Percentiles rank a stretch among this genome's conserved stretches.
Evolutionary conservation across 1,284 basidiomycete genomes (phyloP).

Genomic region (Schizophyllum commune): DNA sequence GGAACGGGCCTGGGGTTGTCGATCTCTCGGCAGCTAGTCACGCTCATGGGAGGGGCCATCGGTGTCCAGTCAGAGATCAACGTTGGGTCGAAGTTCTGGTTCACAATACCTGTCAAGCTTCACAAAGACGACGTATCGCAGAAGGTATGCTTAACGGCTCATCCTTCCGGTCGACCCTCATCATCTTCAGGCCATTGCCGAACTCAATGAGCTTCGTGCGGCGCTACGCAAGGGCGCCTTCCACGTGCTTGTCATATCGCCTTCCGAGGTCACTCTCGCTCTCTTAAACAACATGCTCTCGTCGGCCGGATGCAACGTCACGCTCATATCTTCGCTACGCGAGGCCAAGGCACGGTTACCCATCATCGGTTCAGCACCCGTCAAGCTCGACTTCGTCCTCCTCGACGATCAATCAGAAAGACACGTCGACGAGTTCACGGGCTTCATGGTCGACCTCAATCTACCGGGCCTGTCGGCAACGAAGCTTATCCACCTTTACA

Average conservation of each 20-base stretch:
- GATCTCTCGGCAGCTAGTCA: slow-evolving; percentile 64
- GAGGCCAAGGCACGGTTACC: slow-evolving; percentile 38
- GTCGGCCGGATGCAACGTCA: slow-evolving; percentile 38
- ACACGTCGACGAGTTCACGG: slow-evolving; percentile 45
- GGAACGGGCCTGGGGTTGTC: slow-evolving; percentile 66
- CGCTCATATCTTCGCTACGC: slow-evolving; percentile 32
- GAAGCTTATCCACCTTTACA: slow-evolving; percentile 63
- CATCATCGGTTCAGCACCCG: slow-evolving; percentile 22
- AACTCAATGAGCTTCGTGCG: slow-evolving; percentile 37
- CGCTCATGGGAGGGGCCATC: slow-evolving; percentile 65
- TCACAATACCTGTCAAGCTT: slow-evolving; percentile 56
- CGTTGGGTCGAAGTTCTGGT: slow-evolving; percentile 62
- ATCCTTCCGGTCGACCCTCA: not conserved
- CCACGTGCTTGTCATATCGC: slow-evolving; percentile 23
- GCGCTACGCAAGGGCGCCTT: slow-evolving; percentile 19
- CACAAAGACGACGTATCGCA: slow-evolving; percentile 47
- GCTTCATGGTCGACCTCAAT: slow-evolving; percentile 33
- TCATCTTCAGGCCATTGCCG: slow-evolving; percentile 26
- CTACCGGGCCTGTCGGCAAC: slow-evolving; percentile 34
- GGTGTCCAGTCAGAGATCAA: slow-evolving; percentile 58
- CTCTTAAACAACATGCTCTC: slow-evolving; percentile 48
- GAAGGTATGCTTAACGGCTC: slow-evolving; percentile 26
- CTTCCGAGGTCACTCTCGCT: slow-evolving; percentile 46
- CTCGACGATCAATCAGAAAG: slow-evolving; percentile 58
- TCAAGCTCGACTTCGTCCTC: slow-evolving; percentile 52